phyloP scores from a whole-genome alignment of 345 rosid genomes.

The Hibiscus tridactylites region DNA sequence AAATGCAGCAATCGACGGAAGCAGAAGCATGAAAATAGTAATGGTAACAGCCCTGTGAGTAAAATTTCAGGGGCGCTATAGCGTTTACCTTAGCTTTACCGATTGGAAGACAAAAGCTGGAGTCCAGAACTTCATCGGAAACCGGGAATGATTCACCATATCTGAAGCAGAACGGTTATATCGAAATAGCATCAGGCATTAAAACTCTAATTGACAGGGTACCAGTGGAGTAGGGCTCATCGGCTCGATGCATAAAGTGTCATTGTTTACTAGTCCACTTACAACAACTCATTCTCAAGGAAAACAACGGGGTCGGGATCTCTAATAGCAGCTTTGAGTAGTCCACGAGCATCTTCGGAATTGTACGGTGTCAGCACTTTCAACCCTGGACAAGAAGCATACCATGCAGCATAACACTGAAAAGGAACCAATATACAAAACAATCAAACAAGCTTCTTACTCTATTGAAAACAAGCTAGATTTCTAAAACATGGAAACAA shows the following conservation, averaged over 20 bases:
- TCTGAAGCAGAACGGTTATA: constrained; percentile 28
- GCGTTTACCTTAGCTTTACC: constrained; percentile 84
- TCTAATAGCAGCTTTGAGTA: constrained; percentile 87
- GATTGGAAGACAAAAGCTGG: constrained; percentile 87
- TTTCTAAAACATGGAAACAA: not conserved
- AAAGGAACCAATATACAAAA: constrained; percentile 7
- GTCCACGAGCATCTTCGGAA: constrained; percentile 90
- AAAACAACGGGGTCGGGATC: constrained; percentile 95
- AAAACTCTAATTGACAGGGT: not conserved
- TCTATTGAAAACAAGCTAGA: not conserved
- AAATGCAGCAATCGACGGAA: not conserved
- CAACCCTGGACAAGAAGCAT: constrained; percentile 74
- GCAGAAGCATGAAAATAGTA: not conserved
- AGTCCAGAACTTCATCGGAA: constrained; percentile 82
- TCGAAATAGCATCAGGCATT: not conserved
- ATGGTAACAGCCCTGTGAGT: not conserved
- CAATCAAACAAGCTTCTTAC: not conserved
- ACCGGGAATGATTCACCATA: constrained; percentile 93
- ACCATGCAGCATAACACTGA: constrained; percentile 95
- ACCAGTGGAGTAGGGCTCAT: not conserved
- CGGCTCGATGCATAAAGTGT: not conserved
- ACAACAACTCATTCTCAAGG: constrained; percentile 93
- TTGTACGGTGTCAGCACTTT: constrained; percentile 82
- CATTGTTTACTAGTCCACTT: constrained; percentile 24
- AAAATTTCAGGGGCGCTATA: not conserved